These are phyloP conservation scores for Auxenochlorella protothecoides DNA, from an alignment of 139 green algal genomes.

Conservation along the genomic window DNA sequence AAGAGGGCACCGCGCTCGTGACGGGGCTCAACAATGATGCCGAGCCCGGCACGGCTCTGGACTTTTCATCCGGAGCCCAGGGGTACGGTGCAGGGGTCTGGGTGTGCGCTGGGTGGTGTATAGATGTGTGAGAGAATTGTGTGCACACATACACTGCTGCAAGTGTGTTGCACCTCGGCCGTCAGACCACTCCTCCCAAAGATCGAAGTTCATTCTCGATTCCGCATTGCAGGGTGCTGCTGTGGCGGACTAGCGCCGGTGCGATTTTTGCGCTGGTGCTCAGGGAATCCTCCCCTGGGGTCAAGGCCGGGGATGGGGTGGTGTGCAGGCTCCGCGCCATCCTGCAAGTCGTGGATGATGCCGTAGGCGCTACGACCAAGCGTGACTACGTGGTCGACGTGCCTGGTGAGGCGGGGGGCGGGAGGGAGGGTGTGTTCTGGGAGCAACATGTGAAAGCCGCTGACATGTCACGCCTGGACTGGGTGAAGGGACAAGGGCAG, in stretches of 20 bases:
- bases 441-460: no score
- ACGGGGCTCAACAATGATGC: constrained; percentile 77
- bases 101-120: no score
- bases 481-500: no score
- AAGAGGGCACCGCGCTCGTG: constrained; percentile 63
- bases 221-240: constrained; percentile 45
- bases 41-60: constrained; percentile 57
- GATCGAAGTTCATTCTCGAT: no score
- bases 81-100: background rate
- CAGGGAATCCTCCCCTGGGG: constrained; percentile 37
- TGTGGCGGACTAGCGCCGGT: constrained; percentile 71
- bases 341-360: constrained; percentile 71
- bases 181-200: no score
- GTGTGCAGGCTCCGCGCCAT: constrained; percentile 66
- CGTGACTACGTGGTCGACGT: constrained; percentile 52
- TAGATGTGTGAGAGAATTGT: no score
- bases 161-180: no score
- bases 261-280: constrained; percentile 61
- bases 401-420: constrained; percentile 8
- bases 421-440: no score
- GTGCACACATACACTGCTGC: no score
- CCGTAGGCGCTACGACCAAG: constrained; percentile 57
- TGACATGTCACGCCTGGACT: no score
- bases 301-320: constrained; percentile 42
- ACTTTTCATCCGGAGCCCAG: constrained; percentile 61